Percentiles rank a stretch among this genome's conserved stretches.
Evolutionary conservation across 1,284 basidiomycete genomes (phyloP).

Genomic region (Lignosus rhinocerotis): DNA sequence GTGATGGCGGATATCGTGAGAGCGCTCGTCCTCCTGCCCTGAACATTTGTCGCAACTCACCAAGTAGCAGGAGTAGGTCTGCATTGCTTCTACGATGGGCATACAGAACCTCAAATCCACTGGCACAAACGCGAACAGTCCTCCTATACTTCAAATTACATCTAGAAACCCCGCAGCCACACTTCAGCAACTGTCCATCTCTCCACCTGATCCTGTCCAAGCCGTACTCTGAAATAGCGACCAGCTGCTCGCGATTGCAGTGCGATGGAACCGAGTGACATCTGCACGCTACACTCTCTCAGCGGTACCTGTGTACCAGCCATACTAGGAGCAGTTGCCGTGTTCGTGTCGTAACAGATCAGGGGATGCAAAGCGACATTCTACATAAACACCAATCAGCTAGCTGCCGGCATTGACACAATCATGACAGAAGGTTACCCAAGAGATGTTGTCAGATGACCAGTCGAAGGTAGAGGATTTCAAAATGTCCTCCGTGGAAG

Average conservation of each 20-base stretch:
- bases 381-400: constrained; percentile 13
- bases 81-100: too few relatives aligned
- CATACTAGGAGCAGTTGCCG: constrained; percentile 2
- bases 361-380: constrained; percentile 17
- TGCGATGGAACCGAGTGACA: constrained; percentile 21
- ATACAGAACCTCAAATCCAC: not conserved
- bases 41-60: not conserved
- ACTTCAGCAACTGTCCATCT: constrained; percentile 50
- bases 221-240: constrained; percentile 39
- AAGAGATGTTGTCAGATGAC: constrained; percentile 40
- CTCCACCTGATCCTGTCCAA: constrained; percentile 32
- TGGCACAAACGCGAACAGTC: not conserved
- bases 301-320: constrained; percentile 9
- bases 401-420: not conserved
- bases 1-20: constrained; percentile 8
- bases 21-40: not conserved
- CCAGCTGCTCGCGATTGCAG: constrained; percentile 23
- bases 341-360: constrained; percentile 20
- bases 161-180: constrained; percentile 39
- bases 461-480: constrained; percentile 37
- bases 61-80: too few relatives aligned
- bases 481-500: constrained; percentile 41
- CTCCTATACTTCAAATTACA: not conserved
- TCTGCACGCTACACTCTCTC: constrained; percentile 39
- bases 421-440: constrained; percentile 39